Conservation (phyloP, 768 basidiomycete genomes). For the Kwoniella shandongensis region DNA sequence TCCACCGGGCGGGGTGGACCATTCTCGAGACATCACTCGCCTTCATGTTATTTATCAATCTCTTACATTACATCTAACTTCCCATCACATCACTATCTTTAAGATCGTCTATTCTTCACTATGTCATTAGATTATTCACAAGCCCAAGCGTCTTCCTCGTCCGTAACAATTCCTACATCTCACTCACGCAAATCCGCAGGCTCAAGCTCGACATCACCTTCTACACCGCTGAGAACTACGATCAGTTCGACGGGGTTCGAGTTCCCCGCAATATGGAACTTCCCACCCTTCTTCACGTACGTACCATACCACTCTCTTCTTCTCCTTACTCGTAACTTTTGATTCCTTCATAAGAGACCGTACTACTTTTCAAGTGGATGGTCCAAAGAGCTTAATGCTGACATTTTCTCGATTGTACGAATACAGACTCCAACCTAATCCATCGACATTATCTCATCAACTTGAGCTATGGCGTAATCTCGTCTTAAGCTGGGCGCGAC, state of each 20-base stretch:
- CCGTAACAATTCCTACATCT: neutral
- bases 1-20: no score
- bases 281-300: slow-evolving; percentile 57
- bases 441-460: slow-evolving; percentile 53
- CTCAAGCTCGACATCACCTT: no score
- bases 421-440: slow-evolving; percentile 55
- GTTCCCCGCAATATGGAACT: slow-evolving; percentile 54
- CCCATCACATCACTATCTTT: no score
- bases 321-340: no score
- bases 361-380: no score
- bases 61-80: no score
- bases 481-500: slow-evolving; percentile 49
- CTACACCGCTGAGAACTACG: slow-evolving; percentile 30
- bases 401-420: neutral
- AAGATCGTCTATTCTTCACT: no score
- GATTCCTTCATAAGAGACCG: no score
- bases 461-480: slow-evolving; percentile 53
- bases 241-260: slow-evolving; percentile 43
- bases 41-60: no score
- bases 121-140: neutral
- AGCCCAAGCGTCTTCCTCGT: neutral
- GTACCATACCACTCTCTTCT: no score
- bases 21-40: no score
- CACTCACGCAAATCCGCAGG: no score
- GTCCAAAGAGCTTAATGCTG: slow-evolving; percentile 1